These are phyloP conservation scores for Tetrastigma voinierianum DNA, from an alignment of 164 flowering plant genomes.

Conservation along the genomic window DNA sequence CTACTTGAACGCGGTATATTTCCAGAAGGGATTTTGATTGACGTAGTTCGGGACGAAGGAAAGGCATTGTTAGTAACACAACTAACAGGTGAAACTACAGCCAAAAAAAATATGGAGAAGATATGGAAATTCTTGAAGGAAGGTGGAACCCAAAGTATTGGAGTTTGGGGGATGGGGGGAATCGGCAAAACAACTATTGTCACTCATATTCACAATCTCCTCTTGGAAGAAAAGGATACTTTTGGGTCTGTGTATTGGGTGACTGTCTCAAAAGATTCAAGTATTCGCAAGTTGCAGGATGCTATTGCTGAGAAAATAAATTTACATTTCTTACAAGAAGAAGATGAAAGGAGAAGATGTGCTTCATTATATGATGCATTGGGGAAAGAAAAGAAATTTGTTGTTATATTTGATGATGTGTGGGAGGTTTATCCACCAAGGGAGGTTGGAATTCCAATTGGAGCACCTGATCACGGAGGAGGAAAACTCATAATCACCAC, in stretches of 20 bases:
- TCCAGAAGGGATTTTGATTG: too few species aligned
- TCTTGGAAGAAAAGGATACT: not conserved
- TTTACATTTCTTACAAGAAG: not conserved
- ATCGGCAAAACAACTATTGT: conserved; percentile 11
- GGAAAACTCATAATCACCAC: conserved; percentile 23
- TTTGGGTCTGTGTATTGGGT: conserved; percentile 10
- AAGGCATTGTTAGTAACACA: too few species aligned
- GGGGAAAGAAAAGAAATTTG: not conserved
- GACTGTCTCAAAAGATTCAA: not conserved
- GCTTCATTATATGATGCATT: not conserved
- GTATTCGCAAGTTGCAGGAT: not conserved
- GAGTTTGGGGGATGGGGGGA: conserved; percentile 19
- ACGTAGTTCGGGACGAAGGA: too few species aligned
- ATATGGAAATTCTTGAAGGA: not conserved
- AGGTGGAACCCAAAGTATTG: not conserved
- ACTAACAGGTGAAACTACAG: too few species aligned
- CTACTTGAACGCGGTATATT: too few species aligned
- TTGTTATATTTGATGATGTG: conserved; percentile 14
- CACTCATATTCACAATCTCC: not conserved
- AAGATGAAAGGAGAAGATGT: not conserved
- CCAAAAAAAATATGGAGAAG: too few species aligned
- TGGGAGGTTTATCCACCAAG: not conserved
- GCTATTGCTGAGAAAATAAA: not conserved
- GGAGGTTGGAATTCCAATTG: conserved; percentile 9
- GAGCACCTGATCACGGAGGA: not conserved